Percentiles rank a stretch among this genome's conserved stretches.
Conservation (phyloP, 176 grass and related monocot species). For the Triticum turgidum region DNA sequence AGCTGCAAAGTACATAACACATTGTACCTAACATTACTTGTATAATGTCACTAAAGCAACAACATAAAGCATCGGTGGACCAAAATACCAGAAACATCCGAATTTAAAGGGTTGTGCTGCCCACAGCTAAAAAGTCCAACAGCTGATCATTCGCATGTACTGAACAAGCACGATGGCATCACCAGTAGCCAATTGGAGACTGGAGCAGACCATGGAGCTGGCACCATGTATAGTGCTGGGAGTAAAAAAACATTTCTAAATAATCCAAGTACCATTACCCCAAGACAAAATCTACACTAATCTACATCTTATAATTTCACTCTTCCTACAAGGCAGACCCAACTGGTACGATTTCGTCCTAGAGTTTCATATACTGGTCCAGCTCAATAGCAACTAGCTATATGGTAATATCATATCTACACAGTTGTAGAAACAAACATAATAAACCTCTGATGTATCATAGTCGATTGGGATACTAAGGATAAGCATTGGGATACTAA, state of each 20-base stretch:
- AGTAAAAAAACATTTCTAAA: neutral
- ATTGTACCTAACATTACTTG: slow-evolving; percentile 12
- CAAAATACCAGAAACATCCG: neutral
- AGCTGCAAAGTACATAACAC: neutral
- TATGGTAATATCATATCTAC: neutral
- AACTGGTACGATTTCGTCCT: neutral
- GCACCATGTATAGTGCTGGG: neutral
- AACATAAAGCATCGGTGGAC: neutral
- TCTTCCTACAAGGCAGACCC: slow-evolving; percentile 1
- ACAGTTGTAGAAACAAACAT: neutral
- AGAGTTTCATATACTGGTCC: neutral
- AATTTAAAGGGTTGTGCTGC: neutral
- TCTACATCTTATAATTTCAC: neutral
- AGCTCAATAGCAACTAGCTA: neutral
- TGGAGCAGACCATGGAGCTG: neutral
- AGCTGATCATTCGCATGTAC: neutral
- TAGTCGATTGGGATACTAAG: neutral
- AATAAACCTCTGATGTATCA: neutral
- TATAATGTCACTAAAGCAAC: neutral
- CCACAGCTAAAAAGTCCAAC: neutral
- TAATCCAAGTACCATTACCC: neutral
- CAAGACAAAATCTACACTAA: neutral
- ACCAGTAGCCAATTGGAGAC: neutral
- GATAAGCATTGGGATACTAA: neutral
- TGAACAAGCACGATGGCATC: neutral